Evolutionary conservation across 2,329 filamentous ascomycete genomes (phyloP).

Genomic region (Aspergillus thermomutatus): DNA sequence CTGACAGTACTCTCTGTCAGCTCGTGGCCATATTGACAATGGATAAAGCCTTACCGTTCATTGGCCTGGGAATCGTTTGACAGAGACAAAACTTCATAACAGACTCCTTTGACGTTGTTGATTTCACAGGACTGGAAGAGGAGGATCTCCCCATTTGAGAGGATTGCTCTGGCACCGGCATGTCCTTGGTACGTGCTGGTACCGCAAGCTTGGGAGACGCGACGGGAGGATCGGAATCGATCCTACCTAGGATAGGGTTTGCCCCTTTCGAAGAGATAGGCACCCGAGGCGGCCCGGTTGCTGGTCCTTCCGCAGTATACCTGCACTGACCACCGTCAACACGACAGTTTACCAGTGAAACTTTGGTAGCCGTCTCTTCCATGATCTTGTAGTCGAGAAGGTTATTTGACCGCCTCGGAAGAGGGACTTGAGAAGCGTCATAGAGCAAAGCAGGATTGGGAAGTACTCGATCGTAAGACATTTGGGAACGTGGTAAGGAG

Average conservation of each 20-base stretch:
- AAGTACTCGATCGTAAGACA: constrained; percentile 49
- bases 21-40: no score
- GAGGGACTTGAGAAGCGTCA: constrained; percentile 33
- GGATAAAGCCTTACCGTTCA: constrained; percentile 65
- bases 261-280: constrained; percentile 27
- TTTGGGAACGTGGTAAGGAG: constrained; percentile 26
- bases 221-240: constrained; percentile 11
- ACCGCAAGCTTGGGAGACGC: constrained; percentile 14
- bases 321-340: constrained; percentile 8
- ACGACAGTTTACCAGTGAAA: constrained; percentile 16
- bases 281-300: constrained; percentile 18
- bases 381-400: constrained; percentile 43
- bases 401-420: constrained; percentile 32
- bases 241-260: constrained; percentile 21
- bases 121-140: constrained; percentile 35
- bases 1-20: constrained; percentile 66
- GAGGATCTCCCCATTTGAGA: constrained; percentile 22
- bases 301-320: constrained; percentile 19
- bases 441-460: constrained; percentile 41
- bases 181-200: constrained; percentile 18
- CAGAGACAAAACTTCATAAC: constrained; percentile 62
- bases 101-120: constrained; percentile 38
- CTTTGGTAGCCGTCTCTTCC: constrained; percentile 28
- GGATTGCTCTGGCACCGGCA: constrained; percentile 24
- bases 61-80: constrained; percentile 66